Base-by-base conservation (phyloP, 2,329 filamentous ascomycete species). In the Fusarium lyarnte region DNA sequence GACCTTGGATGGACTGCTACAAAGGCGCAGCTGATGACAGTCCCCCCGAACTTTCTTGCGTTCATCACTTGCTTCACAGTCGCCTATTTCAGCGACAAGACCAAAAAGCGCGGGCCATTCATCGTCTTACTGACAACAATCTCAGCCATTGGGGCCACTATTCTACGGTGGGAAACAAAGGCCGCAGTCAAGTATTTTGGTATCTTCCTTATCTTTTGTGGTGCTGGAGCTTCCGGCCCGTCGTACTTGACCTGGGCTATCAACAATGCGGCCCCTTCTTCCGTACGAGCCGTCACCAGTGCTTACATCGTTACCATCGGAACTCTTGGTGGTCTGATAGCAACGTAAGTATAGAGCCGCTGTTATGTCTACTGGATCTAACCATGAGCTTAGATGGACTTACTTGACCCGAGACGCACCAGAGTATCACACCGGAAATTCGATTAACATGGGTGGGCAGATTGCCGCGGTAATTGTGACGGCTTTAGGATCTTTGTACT, bases 141-240 rank as follows among this genome's bases (percentile, higher is more conserved):
- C 8, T 39, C 58, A n/a, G 9, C 41, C 7, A 47, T 46, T 10
- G 33, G 33, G 13, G 39, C 36, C 2, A 19, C 52, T 4, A 27
- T 53, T 31, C 17, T 60, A 25, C 63, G 43, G 8, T 45, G 39
- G 23, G 92, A 92, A 14, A 72, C 77, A 27, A 84, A 89, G 27
- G 27, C 27, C 27, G 27, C 27, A 6, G 27, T 29, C 6, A 29
- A 8, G 27, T 29, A 29, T 29, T 6, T 29, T 8, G 27, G 27
- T 8, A 8, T 29, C 27, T 29, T 29, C 27, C 27, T 29, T 8
- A 6, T 29, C 27, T 7, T 29, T 29, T 29, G 7, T 63, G 92
- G 92, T 0, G 93, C 93, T 60, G 93, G 93, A 74, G 91, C 92
- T 1, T 88, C 87, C 51, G 89, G 93, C 62, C 80, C 7, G 1